Conservation (phyloP, 164 flowering plant species). For the Liriodendron chinense region DNA sequence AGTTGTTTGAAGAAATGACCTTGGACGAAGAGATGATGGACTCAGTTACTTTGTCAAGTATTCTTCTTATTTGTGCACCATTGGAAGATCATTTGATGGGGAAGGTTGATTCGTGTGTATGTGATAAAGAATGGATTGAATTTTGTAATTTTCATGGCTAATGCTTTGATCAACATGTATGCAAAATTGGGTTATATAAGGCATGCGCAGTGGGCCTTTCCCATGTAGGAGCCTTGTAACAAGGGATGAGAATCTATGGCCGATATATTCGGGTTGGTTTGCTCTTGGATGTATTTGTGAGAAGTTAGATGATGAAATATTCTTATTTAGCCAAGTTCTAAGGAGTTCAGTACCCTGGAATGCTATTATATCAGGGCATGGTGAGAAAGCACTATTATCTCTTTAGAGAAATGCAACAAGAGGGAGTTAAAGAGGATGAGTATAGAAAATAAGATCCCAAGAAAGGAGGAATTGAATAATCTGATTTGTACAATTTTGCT, state of each 20-base stretch:
- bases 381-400: constrained; percentile 40
- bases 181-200: constrained; percentile 42
- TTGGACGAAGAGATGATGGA: constrained; percentile 45
- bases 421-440: constrained; percentile 51
- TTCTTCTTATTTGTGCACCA: constrained; percentile 57
- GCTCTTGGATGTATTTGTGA: constrained; percentile 47
- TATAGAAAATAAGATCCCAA: no score
- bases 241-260: constrained; percentile 49
- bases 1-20: constrained; percentile 45
- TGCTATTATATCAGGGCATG: constrained; percentile 56
- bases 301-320: constrained; percentile 42
- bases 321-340: constrained; percentile 41
- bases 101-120: constrained; percentile 42
- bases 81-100: constrained; percentile 33
- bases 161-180: constrained; percentile 70
- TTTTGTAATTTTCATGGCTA: constrained; percentile 49
- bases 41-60: constrained; percentile 45
- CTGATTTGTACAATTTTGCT: no score
- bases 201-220: constrained; percentile 45
- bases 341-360: constrained; percentile 57
- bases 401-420: constrained; percentile 44
- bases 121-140: constrained; percentile 54
- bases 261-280: constrained; percentile 32
- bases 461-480: no score
- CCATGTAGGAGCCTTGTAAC: constrained; percentile 63